Evolutionary conservation across 805 yeast species (phyloP).

Genomic region (Zygosaccharomyces lentus): DNA sequence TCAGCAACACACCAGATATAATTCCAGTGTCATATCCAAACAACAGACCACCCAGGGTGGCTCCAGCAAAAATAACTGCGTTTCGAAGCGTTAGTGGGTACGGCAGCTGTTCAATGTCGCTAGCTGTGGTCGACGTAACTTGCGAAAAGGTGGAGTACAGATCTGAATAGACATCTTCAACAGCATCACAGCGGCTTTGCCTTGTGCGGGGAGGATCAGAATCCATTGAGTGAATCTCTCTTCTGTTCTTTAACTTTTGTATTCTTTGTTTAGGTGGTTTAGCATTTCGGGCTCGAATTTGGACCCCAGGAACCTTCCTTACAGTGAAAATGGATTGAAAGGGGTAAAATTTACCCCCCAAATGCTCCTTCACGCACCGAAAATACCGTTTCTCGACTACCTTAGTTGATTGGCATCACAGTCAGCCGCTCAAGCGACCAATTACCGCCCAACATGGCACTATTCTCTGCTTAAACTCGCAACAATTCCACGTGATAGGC

Average conservation of each 20-base stretch:
- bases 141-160: conserved; percentile 30
- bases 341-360: background rate
- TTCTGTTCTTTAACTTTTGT: background rate
- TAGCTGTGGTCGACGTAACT: conserved; percentile 25
- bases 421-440: too few relatives aligned
- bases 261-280: background rate
- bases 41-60: conserved; percentile 57
- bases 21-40: conserved; percentile 67
- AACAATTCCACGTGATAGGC: conserved; percentile 8
- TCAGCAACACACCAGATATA: conserved; percentile 53
- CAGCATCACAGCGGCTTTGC: conserved; percentile 7
- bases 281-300: background rate
- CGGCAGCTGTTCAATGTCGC: conserved; percentile 31
- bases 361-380: background rate
- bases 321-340: background rate
- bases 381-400: background rate
- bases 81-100: conserved; percentile 23
- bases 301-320: background rate
- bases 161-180: conserved; percentile 30
- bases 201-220: background rate
- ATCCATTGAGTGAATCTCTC: conserved; percentile 1
- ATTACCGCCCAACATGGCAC: background rate
- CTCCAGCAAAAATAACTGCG: conserved; percentile 19
- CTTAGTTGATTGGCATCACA: background rate
- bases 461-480: background rate